These are phyloP conservation scores for Termitomyces titanicus DNA, from an alignment of 768 basidiomycete genomes.

Conservation along the genomic window DNA sequence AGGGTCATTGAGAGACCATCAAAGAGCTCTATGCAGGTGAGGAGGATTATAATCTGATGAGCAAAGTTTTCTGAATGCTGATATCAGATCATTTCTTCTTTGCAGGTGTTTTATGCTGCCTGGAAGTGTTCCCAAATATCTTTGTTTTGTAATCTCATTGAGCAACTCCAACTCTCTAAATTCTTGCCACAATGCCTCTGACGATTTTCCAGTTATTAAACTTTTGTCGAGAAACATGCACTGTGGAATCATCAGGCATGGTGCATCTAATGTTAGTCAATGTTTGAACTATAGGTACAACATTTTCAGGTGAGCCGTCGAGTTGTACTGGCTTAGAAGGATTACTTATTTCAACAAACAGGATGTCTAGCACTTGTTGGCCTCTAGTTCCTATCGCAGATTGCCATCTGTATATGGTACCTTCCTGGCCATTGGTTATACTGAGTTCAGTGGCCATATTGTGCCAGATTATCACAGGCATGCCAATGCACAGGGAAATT, in stretches of 20 bases:
- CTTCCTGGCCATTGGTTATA: not conserved
- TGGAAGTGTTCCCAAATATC: slow-evolving; percentile 18
- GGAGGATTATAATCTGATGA: not conserved
- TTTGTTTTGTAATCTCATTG: slow-evolving; percentile 28
- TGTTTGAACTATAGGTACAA: not conserved
- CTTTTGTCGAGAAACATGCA: not conserved
- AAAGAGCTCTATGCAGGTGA: not conserved
- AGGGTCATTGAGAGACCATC: not conserved
- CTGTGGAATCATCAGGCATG: not conserved
- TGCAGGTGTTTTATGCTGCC: slow-evolving; percentile 6
- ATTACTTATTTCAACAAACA: not conserved
- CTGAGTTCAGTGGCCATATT: slow-evolving; percentile 12
- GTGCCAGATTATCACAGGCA: slow-evolving; percentile 20
- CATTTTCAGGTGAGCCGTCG: not conserved
- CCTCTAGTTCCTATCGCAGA: not conserved
- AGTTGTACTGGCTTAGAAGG: not conserved
- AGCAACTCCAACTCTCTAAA: slow-evolving; percentile 31
- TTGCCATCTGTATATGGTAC: not conserved
- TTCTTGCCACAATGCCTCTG: slow-evolving; percentile 27
- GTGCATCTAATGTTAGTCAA: not conserved
- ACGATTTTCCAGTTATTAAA: slow-evolving; percentile 22
- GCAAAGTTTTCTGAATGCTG: not conserved
- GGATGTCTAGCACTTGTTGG: not conserved
- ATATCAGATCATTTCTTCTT: slow-evolving; percentile 19
- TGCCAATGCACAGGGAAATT: slow-evolving; percentile 16